Conservation (phyloP, 2,329 filamentous ascomycete species). For the Lomentospora prolificans region DNA sequence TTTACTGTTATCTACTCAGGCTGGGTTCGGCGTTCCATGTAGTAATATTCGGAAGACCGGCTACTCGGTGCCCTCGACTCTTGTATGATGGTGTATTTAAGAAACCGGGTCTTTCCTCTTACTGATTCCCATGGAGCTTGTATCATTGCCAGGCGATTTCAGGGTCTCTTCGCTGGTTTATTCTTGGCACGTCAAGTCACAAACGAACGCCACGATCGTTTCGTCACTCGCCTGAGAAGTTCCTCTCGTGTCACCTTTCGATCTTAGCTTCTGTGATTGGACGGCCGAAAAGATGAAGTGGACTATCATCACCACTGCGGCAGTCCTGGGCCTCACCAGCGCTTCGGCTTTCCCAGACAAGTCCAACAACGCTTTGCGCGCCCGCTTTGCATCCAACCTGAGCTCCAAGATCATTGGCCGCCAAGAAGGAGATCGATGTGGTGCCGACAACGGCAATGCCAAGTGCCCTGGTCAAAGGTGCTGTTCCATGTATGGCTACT, state of each 20-base stretch:
- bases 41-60: neutral
- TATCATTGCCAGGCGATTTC: neutral
- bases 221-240: no score
- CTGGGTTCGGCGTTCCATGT: neutral
- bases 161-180: neutral
- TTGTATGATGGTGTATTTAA: neutral
- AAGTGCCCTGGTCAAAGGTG: constrained; percentile 9
- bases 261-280: neutral
- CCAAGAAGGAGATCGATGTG: neutral
- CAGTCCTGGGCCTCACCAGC: neutral
- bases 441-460: neutral
- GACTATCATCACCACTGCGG: neutral
- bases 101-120: neutral
- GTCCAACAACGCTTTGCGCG: neutral
- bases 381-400: neutral
- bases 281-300: neutral
- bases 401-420: neutral
- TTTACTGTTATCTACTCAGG: neutral
- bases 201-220: neutral
- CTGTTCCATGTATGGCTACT: constrained; percentile 15
- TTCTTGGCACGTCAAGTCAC: neutral
- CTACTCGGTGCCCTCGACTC: neutral
- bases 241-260: no score
- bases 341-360: neutral
- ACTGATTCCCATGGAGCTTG: neutral